phyloP scores from a whole-genome alignment of 768 basidiomycete species.

The Podaxis sp. region DNA sequence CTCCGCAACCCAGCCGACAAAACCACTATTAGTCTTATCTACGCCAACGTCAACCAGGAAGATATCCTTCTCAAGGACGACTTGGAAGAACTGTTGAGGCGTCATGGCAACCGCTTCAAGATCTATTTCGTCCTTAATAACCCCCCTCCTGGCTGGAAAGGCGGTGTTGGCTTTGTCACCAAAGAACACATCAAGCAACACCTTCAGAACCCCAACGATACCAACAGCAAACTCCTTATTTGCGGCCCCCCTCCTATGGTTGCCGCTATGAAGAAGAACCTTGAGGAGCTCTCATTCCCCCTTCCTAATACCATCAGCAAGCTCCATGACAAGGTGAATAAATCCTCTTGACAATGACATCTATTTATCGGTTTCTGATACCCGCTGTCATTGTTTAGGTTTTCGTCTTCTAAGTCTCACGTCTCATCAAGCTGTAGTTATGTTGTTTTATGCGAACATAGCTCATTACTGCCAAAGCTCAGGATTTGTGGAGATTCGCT shows the following conservation, averaged over 20 bases:
- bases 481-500: neutral
- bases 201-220: constrained; percentile 61
- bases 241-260: constrained; percentile 73
- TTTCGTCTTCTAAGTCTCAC: constrained; percentile 40
- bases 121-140: constrained; percentile 95
- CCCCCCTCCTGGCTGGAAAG: constrained; percentile 82
- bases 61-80: constrained; percentile 92
- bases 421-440: neutral
- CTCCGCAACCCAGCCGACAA: constrained; percentile 86
- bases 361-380: constrained; percentile 10
- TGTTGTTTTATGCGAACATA: neutral
- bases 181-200: constrained; percentile 86
- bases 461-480: neutral
- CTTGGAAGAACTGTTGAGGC: constrained; percentile 73
- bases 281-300: constrained; percentile 85
- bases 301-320: constrained; percentile 91
- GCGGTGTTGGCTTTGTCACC: constrained; percentile 90
- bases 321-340: constrained; percentile 76
- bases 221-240: constrained; percentile 82
- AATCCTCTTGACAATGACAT: constrained; percentile 13
- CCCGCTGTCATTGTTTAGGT: constrained; percentile 27
- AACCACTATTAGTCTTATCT: constrained; percentile 85
- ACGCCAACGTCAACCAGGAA: constrained; percentile 91
- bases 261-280: constrained; percentile 69
- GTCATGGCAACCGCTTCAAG: constrained; percentile 60